Evolutionary conservation across 495 filamentous ascomycete species (phyloP).

Genomic region (Melanomma pulvis-pyrius): DNA sequence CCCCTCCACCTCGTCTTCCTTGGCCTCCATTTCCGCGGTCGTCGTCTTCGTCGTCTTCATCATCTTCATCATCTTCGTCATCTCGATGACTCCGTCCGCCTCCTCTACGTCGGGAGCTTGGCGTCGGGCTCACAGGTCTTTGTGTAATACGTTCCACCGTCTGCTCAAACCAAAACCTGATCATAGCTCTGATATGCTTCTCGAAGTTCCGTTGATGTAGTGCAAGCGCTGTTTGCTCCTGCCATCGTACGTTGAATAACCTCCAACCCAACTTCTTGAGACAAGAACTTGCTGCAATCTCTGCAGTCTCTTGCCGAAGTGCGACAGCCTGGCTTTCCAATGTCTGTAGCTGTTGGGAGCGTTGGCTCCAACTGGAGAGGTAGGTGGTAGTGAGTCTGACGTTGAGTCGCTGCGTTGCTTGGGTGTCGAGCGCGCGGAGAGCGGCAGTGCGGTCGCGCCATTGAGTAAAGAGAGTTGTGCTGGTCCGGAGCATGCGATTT

Average conservation of each 20-base stretch:
- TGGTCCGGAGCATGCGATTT: constrained; percentile 43
- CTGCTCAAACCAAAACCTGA: constrained; percentile 45
- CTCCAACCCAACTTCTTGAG: constrained; percentile 44
- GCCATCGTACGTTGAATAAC: constrained; percentile 40
- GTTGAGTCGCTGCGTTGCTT: constrained; percentile 10
- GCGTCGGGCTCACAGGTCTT: constrained; percentile 20
- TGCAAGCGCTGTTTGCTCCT: constrained; percentile 42
- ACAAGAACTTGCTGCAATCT: constrained; percentile 23
- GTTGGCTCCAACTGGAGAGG: constrained; percentile 17
- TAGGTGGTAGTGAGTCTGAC: not conserved
- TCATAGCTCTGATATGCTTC: constrained; percentile 43
- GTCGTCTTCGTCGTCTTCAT: constrained; percentile 35
- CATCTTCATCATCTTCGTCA: constrained; percentile 34
- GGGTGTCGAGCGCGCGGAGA: not conserved
- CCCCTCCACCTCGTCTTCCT: not conserved
- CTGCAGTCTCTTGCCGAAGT: constrained; percentile 34
- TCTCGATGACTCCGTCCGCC: not conserved
- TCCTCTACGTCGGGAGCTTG: constrained; percentile 4
- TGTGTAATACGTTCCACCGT: constrained; percentile 17
- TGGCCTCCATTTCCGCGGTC: constrained; percentile 1
- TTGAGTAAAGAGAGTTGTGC: constrained; percentile 5
- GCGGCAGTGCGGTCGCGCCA: constrained; percentile 21
- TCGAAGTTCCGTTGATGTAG: constrained; percentile 42
- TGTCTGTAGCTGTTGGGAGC: not conserved
- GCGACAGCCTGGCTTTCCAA: constrained; percentile 33